Base-by-base conservation (phyloP, 257 asterid species). In the Nicotiana benthamiana region DNA sequence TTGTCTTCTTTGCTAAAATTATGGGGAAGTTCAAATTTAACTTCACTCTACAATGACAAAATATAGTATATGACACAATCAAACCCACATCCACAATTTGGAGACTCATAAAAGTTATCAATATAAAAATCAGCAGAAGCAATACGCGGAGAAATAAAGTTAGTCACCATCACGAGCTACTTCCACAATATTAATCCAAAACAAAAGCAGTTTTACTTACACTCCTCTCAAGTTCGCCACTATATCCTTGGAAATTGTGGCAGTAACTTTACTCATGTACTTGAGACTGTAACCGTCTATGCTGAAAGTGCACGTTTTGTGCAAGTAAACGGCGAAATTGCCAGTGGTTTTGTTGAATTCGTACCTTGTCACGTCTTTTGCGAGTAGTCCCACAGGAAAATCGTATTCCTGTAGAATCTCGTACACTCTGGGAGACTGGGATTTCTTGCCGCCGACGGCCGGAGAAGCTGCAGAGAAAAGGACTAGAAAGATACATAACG, bases 31-130 rank as follows among this genome's bases (percentile, higher is more conserved):
- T n/a, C n/a, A n/a, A n/a, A n/a, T n/a, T n/a, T n/a, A n/a, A n/a
- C n/a, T n/a, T n/a, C n/a, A n/a, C n/a, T n/a, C n/a, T n/a, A n/a
- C n/a, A n/a, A n/a, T n/a, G n/a, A n/a, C n/a, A n/a, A n/a, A n/a
- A n/a, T n/a, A n/a, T n/a, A n/a, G n/a, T n/a, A n/a, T n/a, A n/a
- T n/a, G n/a, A 36, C 79, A 80, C 93, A 88, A 32, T 75, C 76
- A 75, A 91, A 88, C 7, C 91, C 93, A 75, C 92, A 88, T 0
- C 95, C 95, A 81, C 95, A 91, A 67, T 79, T 85, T 1, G 95
- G 93, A 34, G 87, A 83, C 75, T 51, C 88, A 8, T 82, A 70
- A 66, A 89, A 91, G 36, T 83, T 84, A 46, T 75, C 68, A 4
- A 85, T 82, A 0, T 87, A 82, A 24, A 89, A 89, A 59, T 70